phyloP scores from a whole-genome alignment of 768 basidiomycete species.

The Cyclocybe cylindracea region DNA sequence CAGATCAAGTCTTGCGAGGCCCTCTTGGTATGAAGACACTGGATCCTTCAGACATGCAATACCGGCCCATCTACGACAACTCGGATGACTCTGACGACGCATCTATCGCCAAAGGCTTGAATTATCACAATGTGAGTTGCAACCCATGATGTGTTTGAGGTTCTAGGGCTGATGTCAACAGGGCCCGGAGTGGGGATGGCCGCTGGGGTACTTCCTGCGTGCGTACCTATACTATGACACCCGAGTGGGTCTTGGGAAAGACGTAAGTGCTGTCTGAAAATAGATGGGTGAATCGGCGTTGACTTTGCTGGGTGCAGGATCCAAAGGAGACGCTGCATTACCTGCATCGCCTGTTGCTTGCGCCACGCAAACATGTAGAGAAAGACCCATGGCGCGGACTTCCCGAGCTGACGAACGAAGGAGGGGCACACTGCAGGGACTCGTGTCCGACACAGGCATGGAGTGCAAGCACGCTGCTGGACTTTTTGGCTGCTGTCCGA shows the following conservation, averaged over 20 bases:
- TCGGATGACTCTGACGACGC: slow-evolving; percentile 87
- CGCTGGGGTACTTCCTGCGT: slow-evolving; percentile 91
- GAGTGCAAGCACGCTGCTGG: slow-evolving; percentile 91
- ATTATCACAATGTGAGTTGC: slow-evolving; percentile 81
- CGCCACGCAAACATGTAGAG: slow-evolving; percentile 71
- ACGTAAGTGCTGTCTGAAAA: slow-evolving; percentile 44
- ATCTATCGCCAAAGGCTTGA: slow-evolving; percentile 87
- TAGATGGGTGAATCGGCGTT: slow-evolving; percentile 5
- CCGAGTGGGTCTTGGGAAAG: slow-evolving; percentile 61
- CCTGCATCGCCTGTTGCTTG: slow-evolving; percentile 72
- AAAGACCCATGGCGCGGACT: slow-evolving; percentile 90
- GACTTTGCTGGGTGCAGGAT: slow-evolving; percentile 45
- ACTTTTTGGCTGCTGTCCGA: slow-evolving; percentile 82
- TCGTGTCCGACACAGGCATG: slow-evolving; percentile 96
- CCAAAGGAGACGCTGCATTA: slow-evolving; percentile 72
- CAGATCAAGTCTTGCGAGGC: slow-evolving; percentile 77
- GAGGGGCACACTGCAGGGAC: slow-evolving; percentile 82
- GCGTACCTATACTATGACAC: slow-evolving; percentile 91
- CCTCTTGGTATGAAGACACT: slow-evolving; percentile 97
- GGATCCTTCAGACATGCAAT: slow-evolving; percentile 85
- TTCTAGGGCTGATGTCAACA: slow-evolving; percentile 28
- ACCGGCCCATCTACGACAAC: slow-evolving; percentile 92
- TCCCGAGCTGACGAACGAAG: slow-evolving; percentile 88
- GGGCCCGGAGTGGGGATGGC: slow-evolving; percentile 97
- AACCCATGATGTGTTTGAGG: not conserved